These are phyloP conservation scores for Chloromonas sp. DNA, from an alignment of 163 green algal genomes.

Conservation along the genomic window DNA sequence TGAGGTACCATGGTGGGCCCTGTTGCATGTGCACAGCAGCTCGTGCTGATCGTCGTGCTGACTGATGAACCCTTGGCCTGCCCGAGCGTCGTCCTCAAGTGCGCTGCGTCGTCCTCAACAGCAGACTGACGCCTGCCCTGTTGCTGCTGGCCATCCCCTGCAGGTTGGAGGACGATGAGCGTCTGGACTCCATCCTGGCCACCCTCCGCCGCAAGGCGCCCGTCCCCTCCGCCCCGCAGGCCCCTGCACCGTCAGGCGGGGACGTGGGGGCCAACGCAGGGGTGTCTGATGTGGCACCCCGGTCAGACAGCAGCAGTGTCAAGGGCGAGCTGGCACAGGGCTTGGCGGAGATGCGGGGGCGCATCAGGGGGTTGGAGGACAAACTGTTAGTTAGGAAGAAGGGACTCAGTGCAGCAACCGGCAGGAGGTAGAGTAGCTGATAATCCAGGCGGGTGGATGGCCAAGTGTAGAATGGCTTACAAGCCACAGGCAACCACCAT, in stretches of 20 bases:
- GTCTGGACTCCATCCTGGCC: constrained; percentile 64
- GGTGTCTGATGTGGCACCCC: constrained; percentile 1
- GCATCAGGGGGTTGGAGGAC: constrained; percentile 29
- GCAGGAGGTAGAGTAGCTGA: not conserved
- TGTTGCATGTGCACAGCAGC: not conserved
- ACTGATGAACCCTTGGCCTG: not conserved
- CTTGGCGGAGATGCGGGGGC: constrained; percentile 27
- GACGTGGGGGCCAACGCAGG: not conserved
- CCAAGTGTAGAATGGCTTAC: too few relatives aligned
- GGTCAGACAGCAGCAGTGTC: constrained; percentile 12
- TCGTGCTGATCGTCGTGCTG: not conserved
- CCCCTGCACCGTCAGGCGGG: not conserved
- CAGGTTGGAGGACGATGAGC: constrained; percentile 71
- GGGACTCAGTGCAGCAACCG: not conserved
- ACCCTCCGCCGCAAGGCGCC: constrained; percentile 47
- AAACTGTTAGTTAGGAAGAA: constrained; percentile 8
- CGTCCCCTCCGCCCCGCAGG: not conserved
- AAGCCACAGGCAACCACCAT: too few relatives aligned
- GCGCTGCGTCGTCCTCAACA: not conserved
- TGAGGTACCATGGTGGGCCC: not conserved
- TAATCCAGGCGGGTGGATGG: not conserved
- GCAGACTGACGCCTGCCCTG: not conserved
- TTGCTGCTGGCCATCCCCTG: not conserved
- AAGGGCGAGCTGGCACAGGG: constrained; percentile 33
- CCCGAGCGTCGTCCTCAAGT: not conserved